Evolutionary conservation across 2,329 filamentous ascomycete species (phyloP).

Genomic region (Monilinia laxa): DNA sequence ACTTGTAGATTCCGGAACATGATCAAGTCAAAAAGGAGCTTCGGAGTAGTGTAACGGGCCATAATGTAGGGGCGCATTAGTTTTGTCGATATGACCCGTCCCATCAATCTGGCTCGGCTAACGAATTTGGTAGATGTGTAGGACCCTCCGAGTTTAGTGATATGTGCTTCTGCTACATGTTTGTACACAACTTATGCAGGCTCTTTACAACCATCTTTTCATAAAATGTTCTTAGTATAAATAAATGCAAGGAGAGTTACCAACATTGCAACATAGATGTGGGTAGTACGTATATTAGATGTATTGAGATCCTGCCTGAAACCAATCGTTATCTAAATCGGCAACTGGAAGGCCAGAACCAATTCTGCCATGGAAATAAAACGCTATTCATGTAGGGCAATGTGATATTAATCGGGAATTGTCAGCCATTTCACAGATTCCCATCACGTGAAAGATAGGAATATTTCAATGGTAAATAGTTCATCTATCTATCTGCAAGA

Average conservation of each 20-base stretch:
- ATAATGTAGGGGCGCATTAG: conserved; percentile 12
- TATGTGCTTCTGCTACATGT: not conserved
- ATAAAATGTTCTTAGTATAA: not conserved
- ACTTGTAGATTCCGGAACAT: not conserved
- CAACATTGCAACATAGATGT: not conserved
- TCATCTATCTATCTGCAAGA: not conserved
- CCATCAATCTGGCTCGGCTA: conserved; percentile 12
- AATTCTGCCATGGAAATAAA: not conserved
- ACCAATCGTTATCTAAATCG: not conserved
- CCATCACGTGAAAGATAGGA: not conserved
- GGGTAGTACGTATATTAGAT: not conserved
- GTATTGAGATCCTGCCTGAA: not conserved
- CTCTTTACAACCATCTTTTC: not conserved
- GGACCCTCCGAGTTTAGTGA: not conserved
- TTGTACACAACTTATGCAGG: not conserved
- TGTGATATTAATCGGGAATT: not conserved
- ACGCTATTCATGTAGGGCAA: not conserved
- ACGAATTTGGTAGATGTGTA: not conserved
- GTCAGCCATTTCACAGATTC: not conserved
- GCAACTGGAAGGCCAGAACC: not conserved
- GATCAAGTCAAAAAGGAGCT: conserved; percentile 10
- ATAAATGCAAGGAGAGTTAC: not conserved
- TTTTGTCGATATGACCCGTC: not conserved
- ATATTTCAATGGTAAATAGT: not conserved
- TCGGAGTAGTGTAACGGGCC: conserved; percentile 3